phyloP scores from a whole-genome alignment of 331 rosid genomes.

The Acacia pycnantha region DNA sequence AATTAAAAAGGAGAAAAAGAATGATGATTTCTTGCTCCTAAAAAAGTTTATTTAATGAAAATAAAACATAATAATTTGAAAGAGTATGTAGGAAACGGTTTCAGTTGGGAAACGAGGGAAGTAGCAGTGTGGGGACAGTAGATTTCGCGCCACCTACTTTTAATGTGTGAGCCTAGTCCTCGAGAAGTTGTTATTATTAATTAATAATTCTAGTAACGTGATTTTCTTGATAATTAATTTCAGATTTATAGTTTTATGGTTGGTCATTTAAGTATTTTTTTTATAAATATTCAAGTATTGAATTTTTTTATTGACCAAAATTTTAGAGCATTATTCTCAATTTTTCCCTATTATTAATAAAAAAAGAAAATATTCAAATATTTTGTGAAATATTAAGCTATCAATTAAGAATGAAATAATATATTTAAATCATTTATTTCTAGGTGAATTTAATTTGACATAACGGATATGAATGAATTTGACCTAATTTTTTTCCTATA shows the following conservation, averaged over 20 bases:
- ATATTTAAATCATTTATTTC: background rate
- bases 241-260: background rate
- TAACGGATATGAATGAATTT: too few relatives aligned
- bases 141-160: slow-evolving; percentile 85
- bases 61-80: background rate
- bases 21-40: slow-evolving; percentile 13
- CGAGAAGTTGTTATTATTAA: slow-evolving; percentile 8
- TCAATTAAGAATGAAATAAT: background rate
- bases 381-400: background rate
- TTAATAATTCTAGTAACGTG: background rate
- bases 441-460: background rate
- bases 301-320: background rate
- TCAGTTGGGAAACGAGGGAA: slow-evolving; percentile 51
- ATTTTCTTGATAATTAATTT: background rate
- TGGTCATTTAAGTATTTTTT: background rate
- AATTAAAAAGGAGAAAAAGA: slow-evolving; percentile 19
- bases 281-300: too few relatives aligned
- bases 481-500: too few relatives aligned
- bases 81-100: slow-evolving; percentile 50
- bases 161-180: slow-evolving; percentile 8
- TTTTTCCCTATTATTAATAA: background rate
- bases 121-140: slow-evolving; percentile 36
- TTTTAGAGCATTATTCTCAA: background rate
- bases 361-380: background rate
- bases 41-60: slow-evolving; percentile 12